Percentiles rank a stretch among this genome's conserved stretches.
Conservation (phyloP, 441 rosid genomes). For the Euphorbia celastroides region DNA sequence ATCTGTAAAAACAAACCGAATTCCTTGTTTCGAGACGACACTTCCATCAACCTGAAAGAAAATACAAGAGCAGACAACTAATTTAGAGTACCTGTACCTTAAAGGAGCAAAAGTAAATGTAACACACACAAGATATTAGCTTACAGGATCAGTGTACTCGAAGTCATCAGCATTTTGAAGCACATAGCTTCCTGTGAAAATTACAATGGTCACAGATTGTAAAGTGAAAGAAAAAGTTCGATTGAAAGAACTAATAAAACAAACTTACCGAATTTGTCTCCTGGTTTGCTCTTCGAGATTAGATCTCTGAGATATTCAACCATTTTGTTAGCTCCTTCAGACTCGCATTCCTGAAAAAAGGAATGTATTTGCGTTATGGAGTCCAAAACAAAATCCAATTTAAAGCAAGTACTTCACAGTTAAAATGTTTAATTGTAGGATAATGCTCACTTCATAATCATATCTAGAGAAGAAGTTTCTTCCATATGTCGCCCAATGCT, state of each 20-base stretch:
- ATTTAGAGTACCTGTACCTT: neutral
- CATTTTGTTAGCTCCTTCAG: slow-evolving; percentile 91
- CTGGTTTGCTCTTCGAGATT: slow-evolving; percentile 60
- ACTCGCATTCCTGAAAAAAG: slow-evolving; percentile 72
- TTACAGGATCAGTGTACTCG: slow-evolving; percentile 87
- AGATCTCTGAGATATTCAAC: slow-evolving; percentile 66
- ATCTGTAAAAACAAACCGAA: slow-evolving; percentile 81
- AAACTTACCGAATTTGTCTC: slow-evolving; percentile 64
- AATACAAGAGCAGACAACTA: neutral
- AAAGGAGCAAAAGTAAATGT: slow-evolving; percentile 7
- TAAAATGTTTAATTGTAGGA: slow-evolving; percentile 5
- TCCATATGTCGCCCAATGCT: slow-evolving; percentile 90
- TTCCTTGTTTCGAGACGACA: slow-evolving; percentile 84
- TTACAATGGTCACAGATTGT: slow-evolving; percentile 15
- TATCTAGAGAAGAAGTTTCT: slow-evolving; percentile 92
- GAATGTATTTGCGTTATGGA: slow-evolving; percentile 12
- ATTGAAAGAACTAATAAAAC: slow-evolving; percentile 6
- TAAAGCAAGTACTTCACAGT: neutral
- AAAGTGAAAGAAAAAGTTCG: neutral
- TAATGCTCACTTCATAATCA: slow-evolving; percentile 75
- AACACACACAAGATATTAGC: slow-evolving; percentile 23
- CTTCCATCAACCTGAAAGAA: slow-evolving; percentile 80
- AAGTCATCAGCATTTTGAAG: slow-evolving; percentile 89
- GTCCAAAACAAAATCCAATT: neutral
- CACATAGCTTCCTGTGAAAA: slow-evolving; percentile 52